Evolutionary conservation across 2,329 filamentous ascomycete genomes (phyloP).

Genomic region (Cladosporium sp.): DNA sequence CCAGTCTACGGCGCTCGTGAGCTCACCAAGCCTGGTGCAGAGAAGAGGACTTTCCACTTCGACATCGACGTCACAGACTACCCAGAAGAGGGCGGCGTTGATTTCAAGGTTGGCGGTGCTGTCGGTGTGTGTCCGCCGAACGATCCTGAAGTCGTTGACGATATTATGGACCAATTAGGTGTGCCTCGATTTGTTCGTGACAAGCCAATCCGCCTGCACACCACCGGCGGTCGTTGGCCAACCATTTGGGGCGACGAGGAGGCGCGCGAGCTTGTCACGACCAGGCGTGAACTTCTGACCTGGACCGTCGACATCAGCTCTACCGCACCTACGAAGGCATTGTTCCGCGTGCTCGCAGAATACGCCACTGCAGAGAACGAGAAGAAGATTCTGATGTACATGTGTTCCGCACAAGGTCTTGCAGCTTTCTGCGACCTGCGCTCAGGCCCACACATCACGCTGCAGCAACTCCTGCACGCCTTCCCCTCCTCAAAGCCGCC

Average conservation of each 20-base stretch:
- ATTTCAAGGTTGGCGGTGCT: constrained; percentile 95
- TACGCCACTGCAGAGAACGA: constrained; percentile 75
- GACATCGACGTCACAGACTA: constrained; percentile 96
- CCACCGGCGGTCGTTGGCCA: constrained; percentile 81
- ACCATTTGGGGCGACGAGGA: constrained; percentile 96
- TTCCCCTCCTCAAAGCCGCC: constrained; percentile 91
- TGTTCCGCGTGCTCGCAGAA: constrained; percentile 82
- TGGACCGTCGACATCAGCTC: constrained; percentile 96
- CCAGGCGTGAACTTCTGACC: constrained; percentile 82
- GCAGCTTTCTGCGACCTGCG: constrained; percentile 88
- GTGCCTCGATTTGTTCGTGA: constrained; percentile 79
- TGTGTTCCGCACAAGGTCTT: constrained; percentile 87
- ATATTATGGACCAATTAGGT: constrained; percentile 75
- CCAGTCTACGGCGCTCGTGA: constrained; percentile 80
- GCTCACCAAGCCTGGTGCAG: constrained; percentile 79
- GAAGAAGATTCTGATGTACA: constrained; percentile 80
- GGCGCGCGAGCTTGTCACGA: constrained; percentile 80
- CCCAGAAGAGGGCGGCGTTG: constrained; percentile 73
- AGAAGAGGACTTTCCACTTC: constrained; percentile 97
- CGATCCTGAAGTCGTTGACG: constrained; percentile 69
- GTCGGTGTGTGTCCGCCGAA: constrained; percentile 93
- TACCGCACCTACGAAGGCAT: constrained; percentile 80
- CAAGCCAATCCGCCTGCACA: constrained; percentile 75
- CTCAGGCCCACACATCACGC: constrained; percentile 76
- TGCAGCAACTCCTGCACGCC: constrained; percentile 80